These are phyloP conservation scores for Mycena kentingensis DNA, from an alignment of 768 basidiomycete genomes.

Conservation along the genomic window DNA sequence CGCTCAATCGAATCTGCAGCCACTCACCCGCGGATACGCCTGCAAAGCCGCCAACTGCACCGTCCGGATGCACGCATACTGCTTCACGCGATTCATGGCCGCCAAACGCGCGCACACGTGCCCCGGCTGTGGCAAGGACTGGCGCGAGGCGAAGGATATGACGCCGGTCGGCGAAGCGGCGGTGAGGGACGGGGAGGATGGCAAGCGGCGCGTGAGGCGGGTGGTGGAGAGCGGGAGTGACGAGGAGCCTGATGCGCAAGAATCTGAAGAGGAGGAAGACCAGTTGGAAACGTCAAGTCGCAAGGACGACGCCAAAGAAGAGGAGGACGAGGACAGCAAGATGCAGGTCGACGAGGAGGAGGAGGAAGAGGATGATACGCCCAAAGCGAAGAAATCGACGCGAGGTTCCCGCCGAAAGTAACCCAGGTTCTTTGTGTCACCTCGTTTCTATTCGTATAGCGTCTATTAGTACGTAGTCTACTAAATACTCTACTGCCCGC, in stretches of 20 bases:
- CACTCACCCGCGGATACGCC: constrained; percentile 66
- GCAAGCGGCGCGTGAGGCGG: constrained; percentile 36
- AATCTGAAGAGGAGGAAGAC: constrained; percentile 29
- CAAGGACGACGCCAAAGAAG: constrained; percentile 28
- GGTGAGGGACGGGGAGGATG: constrained; percentile 60
- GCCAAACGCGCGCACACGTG: constrained; percentile 50
- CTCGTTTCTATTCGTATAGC: constrained; percentile 7
- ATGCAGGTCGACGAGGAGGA: constrained; percentile 52
- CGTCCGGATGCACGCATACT: constrained; percentile 63
- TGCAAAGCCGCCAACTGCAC: constrained; percentile 67
- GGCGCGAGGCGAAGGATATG: constrained; percentile 61
- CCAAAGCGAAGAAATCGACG: constrained; percentile 26
- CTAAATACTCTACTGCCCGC: constrained; percentile 13
- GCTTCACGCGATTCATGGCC: constrained; percentile 55
- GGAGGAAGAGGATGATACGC: constrained; percentile 34
- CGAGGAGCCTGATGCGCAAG: constrained; percentile 31
- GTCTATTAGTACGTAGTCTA: constrained; percentile 18
- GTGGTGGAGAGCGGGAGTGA: constrained; percentile 45
- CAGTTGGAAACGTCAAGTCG: constrained; percentile 31
- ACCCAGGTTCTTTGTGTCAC: not conserved
- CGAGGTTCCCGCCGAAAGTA: constrained; percentile 9
- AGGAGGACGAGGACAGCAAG: constrained; percentile 41
- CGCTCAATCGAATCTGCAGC: constrained; percentile 37
- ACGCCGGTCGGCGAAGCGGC: constrained; percentile 70
- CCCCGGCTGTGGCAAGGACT: constrained; percentile 58